Evolutionary conservation across 2,329 filamentous ascomycete species (phyloP), one percentile per base, ranked within the genome.

Genomic region (Epichloe glyceriae): DNA sequence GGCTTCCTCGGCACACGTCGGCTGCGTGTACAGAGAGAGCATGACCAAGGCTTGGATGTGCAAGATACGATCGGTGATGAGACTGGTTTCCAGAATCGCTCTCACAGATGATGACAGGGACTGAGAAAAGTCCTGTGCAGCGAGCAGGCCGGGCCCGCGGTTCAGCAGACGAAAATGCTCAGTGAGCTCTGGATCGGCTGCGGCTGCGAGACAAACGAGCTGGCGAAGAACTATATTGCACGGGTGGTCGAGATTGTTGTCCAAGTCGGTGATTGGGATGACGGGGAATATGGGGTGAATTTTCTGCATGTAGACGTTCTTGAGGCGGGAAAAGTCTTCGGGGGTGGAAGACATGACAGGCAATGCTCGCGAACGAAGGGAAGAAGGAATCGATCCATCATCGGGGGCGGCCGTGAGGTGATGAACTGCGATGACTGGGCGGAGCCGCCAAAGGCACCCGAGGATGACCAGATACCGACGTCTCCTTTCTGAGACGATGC

Each of bases 1-100:
- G 11, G 74, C 71, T 55, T 81, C 77, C 35, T 76, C 73, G 2
- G 73, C 67, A 43, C 69, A 69, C 4, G 69, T 70, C 0, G 76
- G 75, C 52, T 82, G 78, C n/a, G 73, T 74, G 56, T 79, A 82
- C n/a, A 82, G 65, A 0, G 78, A 78, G 17, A 81, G 61, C 46
- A 81, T 69, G 26, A 72, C 68, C 6, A 79, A 66, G 14, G 75
- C 69, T 30, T 77, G 75, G 37, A 79, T 76, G 45, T 78, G 70
- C 30, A 78, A 65, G 5, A 80, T 67, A n/a, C 75, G 69, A 54
- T 80, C 73, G 0, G 69, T 66, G 7, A 81, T 72, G 41, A 80
- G 61, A 14, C 74, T 75, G 5, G 76, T 73, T 49, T 79, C 76
- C 2, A 80, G 62, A 1, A 73, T 70, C 0, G 70, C 68, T 8